Evolutionary conservation across 768 basidiomycete species (phyloP).

Genomic region (Phylloporus arenicola): DNA sequence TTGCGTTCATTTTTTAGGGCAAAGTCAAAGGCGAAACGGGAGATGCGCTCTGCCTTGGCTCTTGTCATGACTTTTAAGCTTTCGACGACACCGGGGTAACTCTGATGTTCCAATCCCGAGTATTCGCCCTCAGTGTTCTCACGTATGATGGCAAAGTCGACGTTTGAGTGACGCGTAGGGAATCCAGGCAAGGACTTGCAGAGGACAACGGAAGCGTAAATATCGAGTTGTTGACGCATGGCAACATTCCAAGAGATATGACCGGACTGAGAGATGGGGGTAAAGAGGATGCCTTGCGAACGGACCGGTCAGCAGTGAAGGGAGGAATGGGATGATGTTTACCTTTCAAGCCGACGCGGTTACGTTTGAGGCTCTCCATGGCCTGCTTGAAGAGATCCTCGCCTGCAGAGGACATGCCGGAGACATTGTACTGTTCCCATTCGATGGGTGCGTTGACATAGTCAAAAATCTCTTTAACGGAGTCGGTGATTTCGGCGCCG

Average conservation of each 20-base stretch:
- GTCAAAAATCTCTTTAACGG: constrained; percentile 98
- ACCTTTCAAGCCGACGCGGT: constrained; percentile 98
- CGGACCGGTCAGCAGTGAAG: constrained; percentile 3
- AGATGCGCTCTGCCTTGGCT: constrained; percentile 93
- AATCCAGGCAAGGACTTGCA: constrained; percentile 97
- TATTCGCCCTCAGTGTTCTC: constrained; percentile 99
- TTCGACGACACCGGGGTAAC: constrained; percentile 97
- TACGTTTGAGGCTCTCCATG: constrained; percentile 96
- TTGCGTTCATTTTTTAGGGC: constrained; percentile 98
- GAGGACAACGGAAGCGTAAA: constrained; percentile 96
- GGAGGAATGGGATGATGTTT: constrained; percentile 4
- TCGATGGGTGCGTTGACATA: constrained; percentile 97
- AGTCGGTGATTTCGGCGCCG: constrained; percentile 94
- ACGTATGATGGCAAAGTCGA: constrained; percentile 98
- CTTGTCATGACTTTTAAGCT: constrained; percentile 95
- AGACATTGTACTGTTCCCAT: constrained; percentile 98
- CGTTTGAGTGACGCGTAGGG: constrained; percentile 92
- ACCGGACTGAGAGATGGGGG: constrained; percentile 91
- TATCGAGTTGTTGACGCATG: constrained; percentile 98
- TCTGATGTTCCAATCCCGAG: constrained; percentile 96
- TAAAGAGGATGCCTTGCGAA: constrained; percentile 88
- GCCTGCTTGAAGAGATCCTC: constrained; percentile 96
- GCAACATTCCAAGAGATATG: constrained; percentile 99
- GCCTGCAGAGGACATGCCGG: constrained; percentile 89
- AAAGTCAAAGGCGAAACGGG: constrained; percentile 97